Conservation (phyloP, 1,284 basidiomycete species). For the Xerocomus cyaneibrunnescens region DNA sequence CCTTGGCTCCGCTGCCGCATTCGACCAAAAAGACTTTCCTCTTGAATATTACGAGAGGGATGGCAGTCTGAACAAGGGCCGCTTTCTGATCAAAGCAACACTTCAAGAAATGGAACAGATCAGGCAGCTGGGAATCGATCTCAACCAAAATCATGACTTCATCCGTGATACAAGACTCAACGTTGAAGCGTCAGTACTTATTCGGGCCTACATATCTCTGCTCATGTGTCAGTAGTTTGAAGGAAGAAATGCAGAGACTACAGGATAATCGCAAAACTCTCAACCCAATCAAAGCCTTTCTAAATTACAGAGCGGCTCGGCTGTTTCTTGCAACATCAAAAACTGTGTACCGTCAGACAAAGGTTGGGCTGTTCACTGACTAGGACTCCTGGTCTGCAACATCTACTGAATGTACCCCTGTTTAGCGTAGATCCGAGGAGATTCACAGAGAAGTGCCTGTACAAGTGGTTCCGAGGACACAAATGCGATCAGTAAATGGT, state of each 20-base stretch:
- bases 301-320: background rate
- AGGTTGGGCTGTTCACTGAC: slow-evolving; percentile 2
- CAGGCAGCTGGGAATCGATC: background rate
- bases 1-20: slow-evolving; percentile 11
- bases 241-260: background rate
- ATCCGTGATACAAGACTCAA: background rate
- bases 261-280: slow-evolving; percentile 1
- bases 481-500: slow-evolving; percentile 2
- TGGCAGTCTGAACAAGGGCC: slow-evolving; percentile 10
- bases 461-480: background rate
- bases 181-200: slow-evolving; percentile 7
- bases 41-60: background rate
- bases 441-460: background rate
- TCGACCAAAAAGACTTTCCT: slow-evolving; percentile 12
- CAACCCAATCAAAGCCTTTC: slow-evolving; percentile 14
- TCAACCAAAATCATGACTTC: background rate
- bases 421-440: slow-evolving; percentile 14
- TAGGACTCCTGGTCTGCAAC: background rate
- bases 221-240: slow-evolving; percentile 7
- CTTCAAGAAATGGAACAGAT: slow-evolving; percentile 14
- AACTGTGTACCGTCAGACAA: slow-evolving; percentile 1
- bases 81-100: slow-evolving; percentile 13
- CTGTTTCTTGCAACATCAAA: slow-evolving; percentile 10
- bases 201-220: background rate
- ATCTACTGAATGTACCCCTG: background rate